phyloP scores from a whole-genome alignment of 768 basidiomycete genomes.

The Auriscalpium orientale region DNA sequence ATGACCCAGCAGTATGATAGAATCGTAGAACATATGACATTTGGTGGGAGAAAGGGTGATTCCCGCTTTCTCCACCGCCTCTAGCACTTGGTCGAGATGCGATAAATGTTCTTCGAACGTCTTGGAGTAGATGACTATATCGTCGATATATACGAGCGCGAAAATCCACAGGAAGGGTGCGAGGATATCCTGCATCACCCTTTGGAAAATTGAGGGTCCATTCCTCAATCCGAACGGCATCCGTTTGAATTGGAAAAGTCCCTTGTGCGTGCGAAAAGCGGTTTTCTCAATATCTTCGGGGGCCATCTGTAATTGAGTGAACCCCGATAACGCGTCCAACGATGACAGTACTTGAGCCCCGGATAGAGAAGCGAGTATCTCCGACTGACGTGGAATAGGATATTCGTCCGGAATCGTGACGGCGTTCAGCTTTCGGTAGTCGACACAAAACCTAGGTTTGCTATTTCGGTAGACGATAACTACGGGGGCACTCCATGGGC shows the following conservation, averaged over 20 bases:
- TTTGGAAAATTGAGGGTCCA: conserved; percentile 31
- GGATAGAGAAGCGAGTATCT: conserved; percentile 18
- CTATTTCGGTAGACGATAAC: conserved; percentile 30
- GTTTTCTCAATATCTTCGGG: conserved; percentile 24
- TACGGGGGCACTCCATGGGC: conserved; percentile 29
- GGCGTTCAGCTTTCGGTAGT: conserved; percentile 25
- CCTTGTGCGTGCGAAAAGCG: conserved; percentile 32
- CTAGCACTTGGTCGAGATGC: conserved; percentile 24
- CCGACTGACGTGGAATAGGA: conserved; percentile 14
- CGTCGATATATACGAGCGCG: conserved; percentile 8
- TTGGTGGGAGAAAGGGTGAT: conserved; percentile 23
- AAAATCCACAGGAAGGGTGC: conserved; percentile 9
- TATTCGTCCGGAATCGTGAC: conserved; percentile 17
- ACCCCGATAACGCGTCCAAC: conserved; percentile 31
- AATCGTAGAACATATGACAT: conserved; percentile 19
- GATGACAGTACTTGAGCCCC: conserved; percentile 24
- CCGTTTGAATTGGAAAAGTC: conserved; percentile 32
- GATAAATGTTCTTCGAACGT: conserved; percentile 3
- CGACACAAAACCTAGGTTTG: conserved; percentile 30
- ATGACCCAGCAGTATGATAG: conserved; percentile 25
- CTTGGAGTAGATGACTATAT: conserved; percentile 8
- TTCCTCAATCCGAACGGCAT: conserved; percentile 31
- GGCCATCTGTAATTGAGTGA: conserved; percentile 30
- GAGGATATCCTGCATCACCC: conserved; percentile 28
- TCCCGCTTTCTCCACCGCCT: conserved; percentile 16